Conservation (phyloP, 1,284 basidiomycete species). For the Laetiporus sulphureus region DNA sequence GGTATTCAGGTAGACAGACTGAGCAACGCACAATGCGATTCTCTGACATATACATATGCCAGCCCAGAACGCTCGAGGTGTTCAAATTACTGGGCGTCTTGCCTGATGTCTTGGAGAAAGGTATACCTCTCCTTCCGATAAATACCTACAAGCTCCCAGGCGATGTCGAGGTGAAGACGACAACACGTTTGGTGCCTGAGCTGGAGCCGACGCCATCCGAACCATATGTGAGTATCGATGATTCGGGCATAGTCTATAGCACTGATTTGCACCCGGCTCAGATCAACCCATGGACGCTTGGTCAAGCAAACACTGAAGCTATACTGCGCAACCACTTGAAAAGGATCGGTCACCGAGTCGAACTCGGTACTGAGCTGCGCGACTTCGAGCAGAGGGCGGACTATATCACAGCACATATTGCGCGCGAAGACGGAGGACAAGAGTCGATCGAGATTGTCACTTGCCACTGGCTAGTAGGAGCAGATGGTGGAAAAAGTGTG, state of each 20-base stretch:
- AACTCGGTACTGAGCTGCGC: conserved; percentile 24
- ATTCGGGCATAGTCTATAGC: neutral
- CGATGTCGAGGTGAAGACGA: conserved; percentile 7
- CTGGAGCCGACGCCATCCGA: conserved; percentile 11
- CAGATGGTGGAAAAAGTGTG: conserved; percentile 31
- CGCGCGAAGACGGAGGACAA: conserved; percentile 2
- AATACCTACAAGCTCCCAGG: conserved; percentile 13
- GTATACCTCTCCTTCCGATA: neutral
- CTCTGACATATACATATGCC: conserved; percentile 6
- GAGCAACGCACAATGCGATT: neutral
- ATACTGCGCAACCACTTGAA: conserved; percentile 25
- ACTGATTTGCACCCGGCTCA: neutral
- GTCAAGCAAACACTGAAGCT: conserved; percentile 22
- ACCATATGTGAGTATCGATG: conserved; percentile 11
- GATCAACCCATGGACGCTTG: conserved; percentile 11
- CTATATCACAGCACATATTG: conserved; percentile 13
- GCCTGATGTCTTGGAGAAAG: conserved; percentile 4
- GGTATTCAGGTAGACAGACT: neutral
- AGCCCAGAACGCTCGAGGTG: conserved; percentile 16
- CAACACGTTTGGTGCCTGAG: conserved; percentile 5
- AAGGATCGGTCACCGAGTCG: conserved; percentile 20
- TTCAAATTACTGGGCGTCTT: conserved; percentile 15
- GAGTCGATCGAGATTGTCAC: conserved; percentile 10
- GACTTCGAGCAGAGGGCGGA: conserved; percentile 20
- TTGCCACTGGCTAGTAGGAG: conserved; percentile 25